Conservation (phyloP, 495 filamentous ascomycete species). For the Rhypophila decipiens region DNA sequence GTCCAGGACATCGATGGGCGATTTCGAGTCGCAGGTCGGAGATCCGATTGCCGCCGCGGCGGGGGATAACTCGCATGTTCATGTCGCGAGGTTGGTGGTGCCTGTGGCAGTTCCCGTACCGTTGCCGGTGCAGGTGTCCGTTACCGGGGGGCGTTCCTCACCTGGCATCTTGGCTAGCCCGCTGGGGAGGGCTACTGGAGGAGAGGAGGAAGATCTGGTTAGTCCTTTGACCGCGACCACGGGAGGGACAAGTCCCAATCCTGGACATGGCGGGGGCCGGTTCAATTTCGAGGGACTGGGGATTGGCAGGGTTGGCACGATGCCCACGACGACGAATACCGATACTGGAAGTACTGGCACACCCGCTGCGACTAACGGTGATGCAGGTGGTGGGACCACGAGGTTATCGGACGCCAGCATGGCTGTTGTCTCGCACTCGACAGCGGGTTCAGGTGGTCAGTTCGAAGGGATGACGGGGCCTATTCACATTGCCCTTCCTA, state of each 20-base stretch:
- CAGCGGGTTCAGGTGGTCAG: no score
- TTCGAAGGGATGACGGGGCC: no score
- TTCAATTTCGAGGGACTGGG: not conserved
- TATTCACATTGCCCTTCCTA: no score
- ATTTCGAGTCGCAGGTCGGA: conserved; percentile 21
- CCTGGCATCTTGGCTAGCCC: no score
- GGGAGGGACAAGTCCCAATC: not conserved
- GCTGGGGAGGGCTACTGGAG: not conserved
- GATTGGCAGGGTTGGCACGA: not conserved
- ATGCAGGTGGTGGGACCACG: no score
- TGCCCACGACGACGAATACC: no score
- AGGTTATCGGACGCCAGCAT: no score
- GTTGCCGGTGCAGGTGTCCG: not conserved
- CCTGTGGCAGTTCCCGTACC: not conserved
- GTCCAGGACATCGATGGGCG: no score
- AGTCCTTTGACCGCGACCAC: conserved; percentile 16
- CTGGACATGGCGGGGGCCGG: not conserved
- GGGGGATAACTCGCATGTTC: no score
- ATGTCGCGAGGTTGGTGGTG: not conserved
- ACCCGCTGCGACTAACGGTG: not conserved
- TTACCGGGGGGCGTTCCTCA: no score
- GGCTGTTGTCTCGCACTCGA: not conserved
- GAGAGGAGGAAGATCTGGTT: conserved; percentile 15
- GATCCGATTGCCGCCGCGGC: no score
- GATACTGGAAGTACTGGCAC: not conserved